A percentile compares a stretch with the other conserved stretches of the same genome.
Evolutionary conservation across 441 rosid species (phyloP).

Genomic region (Erodium trifolium): DNA sequence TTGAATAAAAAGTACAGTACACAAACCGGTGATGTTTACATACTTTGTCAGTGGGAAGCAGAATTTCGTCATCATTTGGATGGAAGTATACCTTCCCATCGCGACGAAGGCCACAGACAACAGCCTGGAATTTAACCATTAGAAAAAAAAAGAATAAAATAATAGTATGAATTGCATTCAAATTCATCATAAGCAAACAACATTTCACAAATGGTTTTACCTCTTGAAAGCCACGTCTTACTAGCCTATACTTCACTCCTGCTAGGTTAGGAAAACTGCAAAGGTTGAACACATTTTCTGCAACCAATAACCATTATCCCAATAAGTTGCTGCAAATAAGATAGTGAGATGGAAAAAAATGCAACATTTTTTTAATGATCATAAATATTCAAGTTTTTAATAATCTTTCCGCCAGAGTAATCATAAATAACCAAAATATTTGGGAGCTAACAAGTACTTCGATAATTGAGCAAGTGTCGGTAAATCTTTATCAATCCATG

Average conservation of each 20-base stretch:
- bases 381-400: too few relatives aligned
- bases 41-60: conserved; percentile 69
- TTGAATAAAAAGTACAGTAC: conserved; percentile 10
- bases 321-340: conserved; percentile 21
- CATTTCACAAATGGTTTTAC: conserved; percentile 25
- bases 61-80: conserved; percentile 77
- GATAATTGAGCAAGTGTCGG: conserved; percentile 85
- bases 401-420: too few relatives aligned
- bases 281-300: conserved; percentile 92
- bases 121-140: conserved; percentile 50
- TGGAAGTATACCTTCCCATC: conserved; percentile 68
- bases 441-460: conserved; percentile 34
- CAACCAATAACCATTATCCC: conserved; percentile 31
- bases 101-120: conserved; percentile 83
- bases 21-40: conserved; percentile 19
- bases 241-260: conserved; percentile 56
- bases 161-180: conserved; percentile 13
- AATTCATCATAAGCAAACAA: conserved; percentile 7
- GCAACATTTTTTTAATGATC: too few relatives aligned
- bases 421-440: too few relatives aligned
- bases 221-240: conserved; percentile 73
- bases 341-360: background rate
- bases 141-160: conserved; percentile 16
- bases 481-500: conserved; percentile 86
- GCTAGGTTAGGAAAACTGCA: conserved; percentile 58